phyloP scores from a whole-genome alignment of 2,329 filamentous ascomycete genomes.

The Cercospora sojina region DNA sequence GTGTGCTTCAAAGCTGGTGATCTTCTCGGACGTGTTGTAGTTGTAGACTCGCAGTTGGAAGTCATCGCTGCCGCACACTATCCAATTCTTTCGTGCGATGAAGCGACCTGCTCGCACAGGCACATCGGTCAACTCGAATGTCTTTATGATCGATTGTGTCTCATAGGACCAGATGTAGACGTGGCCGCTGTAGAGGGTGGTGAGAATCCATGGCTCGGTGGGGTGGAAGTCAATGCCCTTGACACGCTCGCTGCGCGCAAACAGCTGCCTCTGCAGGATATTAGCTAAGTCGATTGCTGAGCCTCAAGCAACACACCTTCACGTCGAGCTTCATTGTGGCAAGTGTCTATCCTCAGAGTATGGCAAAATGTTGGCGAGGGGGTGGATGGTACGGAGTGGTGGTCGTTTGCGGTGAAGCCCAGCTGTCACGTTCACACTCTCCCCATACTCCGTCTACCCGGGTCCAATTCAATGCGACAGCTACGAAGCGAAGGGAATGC shows the following conservation, averaged over 20 bases:
- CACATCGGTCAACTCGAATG: slow-evolving; percentile 97
- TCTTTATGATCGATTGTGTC: slow-evolving; percentile 95
- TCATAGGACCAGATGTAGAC: slow-evolving; percentile 99
- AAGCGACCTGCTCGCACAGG: slow-evolving; percentile 96
- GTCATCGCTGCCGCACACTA: slow-evolving; percentile 73
- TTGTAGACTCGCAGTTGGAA: slow-evolving; percentile 91
- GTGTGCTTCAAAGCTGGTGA: slow-evolving; percentile 93
- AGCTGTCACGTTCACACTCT: slow-evolving; percentile 9
- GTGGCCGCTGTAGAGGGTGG: slow-evolving; percentile 95
- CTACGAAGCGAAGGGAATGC: background rate
- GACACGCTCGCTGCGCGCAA: slow-evolving; percentile 89
- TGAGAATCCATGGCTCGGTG: slow-evolving; percentile 92
- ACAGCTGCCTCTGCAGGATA: slow-evolving; percentile 68
- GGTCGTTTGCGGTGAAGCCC: slow-evolving; percentile 8
- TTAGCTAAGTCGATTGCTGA: slow-evolving; percentile 35
- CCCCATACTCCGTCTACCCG: slow-evolving; percentile 2
- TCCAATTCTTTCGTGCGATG: slow-evolving; percentile 96
- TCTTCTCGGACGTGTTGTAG: slow-evolving; percentile 99
- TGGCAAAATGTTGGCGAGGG: slow-evolving; percentile 2
- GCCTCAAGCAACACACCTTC: slow-evolving; percentile 47
- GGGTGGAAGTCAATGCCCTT: slow-evolving; percentile 98
- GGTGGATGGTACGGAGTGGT: background rate
- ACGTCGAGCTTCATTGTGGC: slow-evolving; percentile 58
- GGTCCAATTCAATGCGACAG: background rate
- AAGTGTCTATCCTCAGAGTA: slow-evolving; percentile 22